These are phyloP conservation scores for Candida parachauliodes DNA, from an alignment of 805 yeast species.

Conservation along the genomic window DNA sequence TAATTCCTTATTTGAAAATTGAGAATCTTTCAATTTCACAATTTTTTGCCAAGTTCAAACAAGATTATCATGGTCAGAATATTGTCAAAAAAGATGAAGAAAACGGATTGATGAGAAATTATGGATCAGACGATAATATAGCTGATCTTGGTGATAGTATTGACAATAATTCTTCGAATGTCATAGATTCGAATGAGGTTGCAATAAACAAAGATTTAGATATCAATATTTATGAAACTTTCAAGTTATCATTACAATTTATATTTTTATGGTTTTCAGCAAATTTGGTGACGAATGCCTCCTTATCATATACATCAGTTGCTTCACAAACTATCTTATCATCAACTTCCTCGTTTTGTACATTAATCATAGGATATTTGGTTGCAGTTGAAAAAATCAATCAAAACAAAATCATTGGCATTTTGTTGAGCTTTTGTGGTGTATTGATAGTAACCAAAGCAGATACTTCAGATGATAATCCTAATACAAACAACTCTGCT, in stretches of 20 bases:
- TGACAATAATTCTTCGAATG: constrained; percentile 5
- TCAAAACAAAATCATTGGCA: constrained; percentile 61
- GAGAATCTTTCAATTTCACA: constrained; percentile 20
- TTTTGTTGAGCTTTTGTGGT: constrained; percentile 71
- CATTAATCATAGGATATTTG: constrained; percentile 74
- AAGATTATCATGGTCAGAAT: constrained; percentile 19
- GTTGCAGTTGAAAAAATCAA: constrained; percentile 70
- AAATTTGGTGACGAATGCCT: constrained; percentile 83
- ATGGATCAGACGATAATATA: constrained; percentile 22
- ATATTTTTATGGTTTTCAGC: constrained; percentile 88
- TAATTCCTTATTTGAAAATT: constrained; percentile 53
- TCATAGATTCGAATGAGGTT: constrained; percentile 6
- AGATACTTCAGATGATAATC: constrained; percentile 36
- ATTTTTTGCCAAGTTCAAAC: constrained; percentile 20
- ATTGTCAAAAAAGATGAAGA: constrained; percentile 16
- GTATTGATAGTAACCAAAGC: constrained; percentile 73
- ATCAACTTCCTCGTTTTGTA: constrained; percentile 91
- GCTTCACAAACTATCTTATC: constrained; percentile 92
- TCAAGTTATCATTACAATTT: constrained; percentile 72
- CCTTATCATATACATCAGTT: constrained; percentile 84
- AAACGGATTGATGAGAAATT: constrained; percentile 18
- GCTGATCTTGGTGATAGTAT: constrained; percentile 12
- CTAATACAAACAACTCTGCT: constrained; percentile 19
- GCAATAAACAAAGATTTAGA: constrained; percentile 9
- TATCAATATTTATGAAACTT: constrained; percentile 58